These are phyloP conservation scores for Globisporangium camurandrum DNA, from an alignment of 352 stramenopile species.

Conservation along the genomic window DNA sequence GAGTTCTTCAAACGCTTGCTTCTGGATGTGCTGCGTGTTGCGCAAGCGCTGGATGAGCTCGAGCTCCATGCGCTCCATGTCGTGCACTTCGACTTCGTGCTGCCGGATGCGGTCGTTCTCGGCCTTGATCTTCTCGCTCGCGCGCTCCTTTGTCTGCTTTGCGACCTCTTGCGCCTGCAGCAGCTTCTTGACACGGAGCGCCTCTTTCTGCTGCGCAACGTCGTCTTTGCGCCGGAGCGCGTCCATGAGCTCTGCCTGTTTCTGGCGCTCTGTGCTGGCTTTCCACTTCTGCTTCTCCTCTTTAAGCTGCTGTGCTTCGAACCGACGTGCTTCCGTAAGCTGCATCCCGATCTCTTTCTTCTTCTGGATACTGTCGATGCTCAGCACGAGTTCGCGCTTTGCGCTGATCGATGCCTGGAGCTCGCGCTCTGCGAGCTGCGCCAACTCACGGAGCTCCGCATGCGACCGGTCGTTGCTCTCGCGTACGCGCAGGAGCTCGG, in stretches of 20 bases:
- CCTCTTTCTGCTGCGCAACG: slow-evolving; percentile 57
- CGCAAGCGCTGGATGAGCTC: slow-evolving; percentile 76
- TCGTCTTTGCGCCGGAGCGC: slow-evolving; percentile 67
- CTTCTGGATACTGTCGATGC: slow-evolving; percentile 73
- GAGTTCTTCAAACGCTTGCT: slow-evolving; percentile 79
- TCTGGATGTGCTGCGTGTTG: slow-evolving; percentile 81
- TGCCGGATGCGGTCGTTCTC: slow-evolving; percentile 59
- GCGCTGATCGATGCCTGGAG: slow-evolving; percentile 59
- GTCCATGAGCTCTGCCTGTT: slow-evolving; percentile 53
- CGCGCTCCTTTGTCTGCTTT: slow-evolving; percentile 56
- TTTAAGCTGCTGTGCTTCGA: slow-evolving; percentile 67
- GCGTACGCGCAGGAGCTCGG: slow-evolving; percentile 61
- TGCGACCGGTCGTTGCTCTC: slow-evolving; percentile 63
- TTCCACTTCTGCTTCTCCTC: slow-evolving; percentile 81
- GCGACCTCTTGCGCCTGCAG: slow-evolving; percentile 65
- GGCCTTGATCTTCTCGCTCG: slow-evolving; percentile 45
- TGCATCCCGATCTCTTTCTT: slow-evolving; percentile 71
- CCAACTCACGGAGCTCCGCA: slow-evolving; percentile 48
- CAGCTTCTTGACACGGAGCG: slow-evolving; percentile 56
- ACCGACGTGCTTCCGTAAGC: slow-evolving; percentile 53
- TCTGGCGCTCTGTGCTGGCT: slow-evolving; percentile 54
- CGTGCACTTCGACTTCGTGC: slow-evolving; percentile 59
- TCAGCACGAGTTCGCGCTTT: slow-evolving; percentile 72
- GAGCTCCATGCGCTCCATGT: slow-evolving; percentile 76
- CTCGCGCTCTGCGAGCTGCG: slow-evolving; percentile 45